Percentiles rank a stretch among this genome's conserved stretches.
Evolutionary conservation across 768 basidiomycete genomes (phyloP).

Genomic region (Chalciporus piperatus): DNA sequence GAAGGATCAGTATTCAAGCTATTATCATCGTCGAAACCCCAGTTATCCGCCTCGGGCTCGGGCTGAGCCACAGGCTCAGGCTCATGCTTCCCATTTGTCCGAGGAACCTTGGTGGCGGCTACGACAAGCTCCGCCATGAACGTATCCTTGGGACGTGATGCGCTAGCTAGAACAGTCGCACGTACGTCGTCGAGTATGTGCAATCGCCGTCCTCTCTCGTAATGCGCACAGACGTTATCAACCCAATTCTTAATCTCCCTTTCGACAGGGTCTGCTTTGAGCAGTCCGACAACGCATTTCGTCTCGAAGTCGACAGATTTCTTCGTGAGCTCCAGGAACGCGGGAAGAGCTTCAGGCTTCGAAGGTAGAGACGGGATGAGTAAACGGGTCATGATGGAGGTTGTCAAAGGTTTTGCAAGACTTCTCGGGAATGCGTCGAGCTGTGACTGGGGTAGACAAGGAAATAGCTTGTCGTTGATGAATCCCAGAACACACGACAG

Average conservation of each 20-base stretch:
- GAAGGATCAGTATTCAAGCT: constrained; percentile 26
- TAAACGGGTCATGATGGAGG: constrained; percentile 61
- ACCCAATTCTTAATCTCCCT: constrained; percentile 66
- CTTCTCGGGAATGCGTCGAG: constrained; percentile 48
- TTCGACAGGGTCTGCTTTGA: constrained; percentile 48
- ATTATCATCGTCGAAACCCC: constrained; percentile 45
- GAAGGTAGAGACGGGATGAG: constrained; percentile 71
- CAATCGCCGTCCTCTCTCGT: constrained; percentile 72
- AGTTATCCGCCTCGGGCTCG: constrained; percentile 35
- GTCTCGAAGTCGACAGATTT: constrained; percentile 69
- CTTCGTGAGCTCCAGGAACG: constrained; percentile 56
- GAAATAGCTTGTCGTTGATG: constrained; percentile 55
- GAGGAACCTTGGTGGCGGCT: constrained; percentile 4
- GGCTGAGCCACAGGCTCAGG: not conserved
- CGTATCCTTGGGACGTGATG: constrained; percentile 17
- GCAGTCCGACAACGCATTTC: constrained; percentile 44
- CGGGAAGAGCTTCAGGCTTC: constrained; percentile 54
- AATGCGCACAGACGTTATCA: constrained; percentile 65
- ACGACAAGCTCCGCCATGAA: constrained; percentile 24
- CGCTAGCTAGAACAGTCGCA: constrained; percentile 43
- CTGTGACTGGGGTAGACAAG: constrained; percentile 49
- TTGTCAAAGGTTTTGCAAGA: constrained; percentile 58
- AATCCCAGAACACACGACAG: constrained; percentile 61
- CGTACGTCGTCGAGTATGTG: constrained; percentile 65
- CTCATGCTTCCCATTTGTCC: not conserved